Evolutionary conservation across 306 rosid species (phyloP), one percentile per base, ranked within the genome.

Genomic region (Glycyrrhiza uralensis): DNA sequence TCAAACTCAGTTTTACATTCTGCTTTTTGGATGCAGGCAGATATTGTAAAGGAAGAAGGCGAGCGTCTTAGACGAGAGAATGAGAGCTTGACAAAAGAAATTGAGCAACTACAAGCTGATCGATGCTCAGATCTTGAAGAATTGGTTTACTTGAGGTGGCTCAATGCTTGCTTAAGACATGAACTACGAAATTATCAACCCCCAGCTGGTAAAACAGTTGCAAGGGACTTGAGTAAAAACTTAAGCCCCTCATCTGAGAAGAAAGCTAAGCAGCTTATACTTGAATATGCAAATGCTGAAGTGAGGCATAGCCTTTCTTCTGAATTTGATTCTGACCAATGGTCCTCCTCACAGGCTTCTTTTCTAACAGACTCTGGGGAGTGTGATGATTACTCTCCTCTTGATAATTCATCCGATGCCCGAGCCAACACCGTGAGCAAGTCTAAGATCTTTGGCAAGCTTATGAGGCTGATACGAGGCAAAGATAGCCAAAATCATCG

Each of bases 151-250:
- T 82, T 94, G 33, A 78, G 89, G 61, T 94, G 99, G 99, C 66
- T 94, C 45, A 94, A 94, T 76, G 99, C 97, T 54, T 94, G 99
- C 81, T 84, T 94, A 64, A 78, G 97, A 15, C 90, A 91, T 59
- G 97, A 94, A 67, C 80, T 91, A 7, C 39, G 96, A 36, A 84
- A 90, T 67, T 86, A 67, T 80, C 93, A 82, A 78, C 88, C 93
- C 0, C 76, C 86, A 32, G 5, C 77, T 42, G 97, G 97, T n/a
- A 91, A 86, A 86, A 82, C 87, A 11, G 85, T 46, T 64, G 99
- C 99, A 26, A 83, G 92, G 74, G 97, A 94, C 83, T 85, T 94
- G 1, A 87, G 99, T 81, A 91, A 75, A 61, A 80, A 86, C 54
- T 74, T 91, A 46, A 94, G 97, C 69, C 96, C 89, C 0, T 62